phyloP scores from a whole-genome alignment of 179 eudicot genomes.

The Dionaea muscipula region DNA sequence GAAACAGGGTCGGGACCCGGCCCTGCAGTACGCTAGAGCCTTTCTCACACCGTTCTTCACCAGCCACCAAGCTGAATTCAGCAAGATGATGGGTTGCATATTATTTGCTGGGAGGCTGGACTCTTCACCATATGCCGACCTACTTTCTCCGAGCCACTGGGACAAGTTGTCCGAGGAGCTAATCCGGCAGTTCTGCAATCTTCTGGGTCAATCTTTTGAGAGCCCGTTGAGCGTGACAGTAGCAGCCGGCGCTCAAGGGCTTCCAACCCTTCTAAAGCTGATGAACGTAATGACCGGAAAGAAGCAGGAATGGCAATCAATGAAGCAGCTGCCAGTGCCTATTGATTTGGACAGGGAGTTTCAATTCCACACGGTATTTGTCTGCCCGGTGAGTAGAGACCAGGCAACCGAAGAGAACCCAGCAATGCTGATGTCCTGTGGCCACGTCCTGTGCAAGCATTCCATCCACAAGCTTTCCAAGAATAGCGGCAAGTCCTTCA shows the following conservation, averaged over 20 bases:
- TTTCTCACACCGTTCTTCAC: constrained; percentile 43
- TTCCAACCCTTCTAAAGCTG: constrained; percentile 77
- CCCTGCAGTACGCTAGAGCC: constrained; percentile 52
- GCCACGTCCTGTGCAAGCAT: constrained; percentile 85
- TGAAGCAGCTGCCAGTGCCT: constrained; percentile 84
- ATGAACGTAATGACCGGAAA: constrained; percentile 71
- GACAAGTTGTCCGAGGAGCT: constrained; percentile 56
- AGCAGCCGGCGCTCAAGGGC: constrained; percentile 71
- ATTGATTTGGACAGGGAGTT: constrained; percentile 62
- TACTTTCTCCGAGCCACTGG: constrained; percentile 49
- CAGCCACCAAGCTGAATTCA: constrained; percentile 48
- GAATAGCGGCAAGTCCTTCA: constrained; percentile 37
- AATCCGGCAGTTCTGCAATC: constrained; percentile 50
- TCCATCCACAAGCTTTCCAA: constrained; percentile 75
- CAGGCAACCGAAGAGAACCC: constrained; percentile 89
- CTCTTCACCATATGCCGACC: constrained; percentile 56
- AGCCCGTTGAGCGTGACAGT: constrained; percentile 69
- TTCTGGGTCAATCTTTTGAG: constrained; percentile 56
- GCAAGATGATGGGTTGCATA: constrained; percentile 64
- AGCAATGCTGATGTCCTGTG: constrained; percentile 79
- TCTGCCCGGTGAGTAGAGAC: constrained; percentile 83
- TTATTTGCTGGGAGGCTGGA: constrained; percentile 69
- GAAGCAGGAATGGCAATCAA: constrained; percentile 76
- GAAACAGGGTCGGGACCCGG: constrained; percentile 45
- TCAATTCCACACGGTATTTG: constrained; percentile 80